Evolutionary conservation across 2,329 filamentous ascomycete genomes (phyloP).

Genomic region (Fusarium sp.): DNA sequence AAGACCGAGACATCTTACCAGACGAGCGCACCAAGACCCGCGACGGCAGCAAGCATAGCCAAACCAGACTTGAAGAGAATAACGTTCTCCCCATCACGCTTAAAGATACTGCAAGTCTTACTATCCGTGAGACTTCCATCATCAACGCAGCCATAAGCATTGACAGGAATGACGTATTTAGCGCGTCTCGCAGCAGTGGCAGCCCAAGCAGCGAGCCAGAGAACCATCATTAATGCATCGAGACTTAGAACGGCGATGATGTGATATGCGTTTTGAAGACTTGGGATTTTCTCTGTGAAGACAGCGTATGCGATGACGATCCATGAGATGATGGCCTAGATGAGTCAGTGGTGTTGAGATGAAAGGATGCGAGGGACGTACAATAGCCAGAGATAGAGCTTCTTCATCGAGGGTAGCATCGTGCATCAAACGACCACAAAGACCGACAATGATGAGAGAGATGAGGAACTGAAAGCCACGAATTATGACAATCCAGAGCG

Average conservation of each 20-base stretch:
- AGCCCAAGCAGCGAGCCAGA: slow-evolving; percentile 58
- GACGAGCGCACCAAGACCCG: slow-evolving; percentile 55
- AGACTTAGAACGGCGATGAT: slow-evolving; percentile 56
- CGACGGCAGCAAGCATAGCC: slow-evolving; percentile 51
- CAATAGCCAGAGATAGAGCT: slow-evolving; percentile 32
- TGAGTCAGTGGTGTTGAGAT: slow-evolving; percentile 2
- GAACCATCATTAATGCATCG: slow-evolving; percentile 55
- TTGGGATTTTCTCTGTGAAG: slow-evolving; percentile 51
- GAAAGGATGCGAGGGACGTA: neutral
- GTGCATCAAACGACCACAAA: slow-evolving; percentile 52
- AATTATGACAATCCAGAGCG: slow-evolving; percentile 54
- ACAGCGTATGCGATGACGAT: slow-evolving; percentile 54
- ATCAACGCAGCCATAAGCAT: slow-evolving; percentile 45
- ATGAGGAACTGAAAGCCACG: slow-evolving; percentile 54
- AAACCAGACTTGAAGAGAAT: slow-evolving; percentile 50
- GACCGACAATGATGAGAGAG: slow-evolving; percentile 54
- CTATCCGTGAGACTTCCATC: slow-evolving; percentile 54
- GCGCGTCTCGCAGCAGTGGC: slow-evolving; percentile 53
- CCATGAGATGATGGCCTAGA: slow-evolving; percentile 58
- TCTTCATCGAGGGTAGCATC: slow-evolving; percentile 36
- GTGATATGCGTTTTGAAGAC: slow-evolving; percentile 52
- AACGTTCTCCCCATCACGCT: slow-evolving; percentile 35
- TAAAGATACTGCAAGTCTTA: slow-evolving; percentile 47
- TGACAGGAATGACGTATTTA: slow-evolving; percentile 46
- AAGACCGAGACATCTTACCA: slow-evolving; percentile 45